Base-by-base conservation (phyloP, 805 yeast species). In the Saccharomycopsis sp. region DNA sequence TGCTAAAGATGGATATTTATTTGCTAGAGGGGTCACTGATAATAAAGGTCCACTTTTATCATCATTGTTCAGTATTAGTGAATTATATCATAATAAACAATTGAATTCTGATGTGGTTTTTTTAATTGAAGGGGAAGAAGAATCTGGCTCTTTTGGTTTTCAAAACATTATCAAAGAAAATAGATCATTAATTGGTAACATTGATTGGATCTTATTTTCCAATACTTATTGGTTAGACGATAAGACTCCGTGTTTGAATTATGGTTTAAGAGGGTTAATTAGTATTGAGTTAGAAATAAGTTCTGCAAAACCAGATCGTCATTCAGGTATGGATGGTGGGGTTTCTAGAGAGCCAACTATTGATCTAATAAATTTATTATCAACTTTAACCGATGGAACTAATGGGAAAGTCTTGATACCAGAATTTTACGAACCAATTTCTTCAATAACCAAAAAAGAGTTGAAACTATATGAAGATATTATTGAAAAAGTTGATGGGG, bases 291-390 rank as follows among this genome's bases (percentile, higher is more conserved):
- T 92, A 2, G 74, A 74, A 27, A 67, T 92, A 9, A 63, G 66
- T 42, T 75, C 87, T 38, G 88, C 79, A 48, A 69, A 69, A 44
- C 94, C 94, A 1, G 96, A 92, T 57, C 65, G 94, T 44, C 98
- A 92, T 56, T 85, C 96, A 0, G 98, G 98, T 47, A 92, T 92
- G 8, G 94, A 87, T 60, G 98, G 98, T 38, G 97, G 97, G 44
- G 78, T 81, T 6, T 72, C 75, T 46, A 69, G 81, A 42, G 98
- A 89, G 52, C 96, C 98, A 2, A 78, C 94, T 0, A 74, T 84
- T 62, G 97, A 89, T 54, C 59, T 89, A 58, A 70, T 88, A 31
- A 80, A 78, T 39, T 53, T 89, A 14, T 60, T 88, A 18, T 71
- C 89, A 2, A 70, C 74, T 39, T 62, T 89, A 40, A 72, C 77